Evolutionary conservation across 805 yeast species (phyloP), one percentile per base, ranked within the genome.

Genomic region (Candida insectorum): DNA sequence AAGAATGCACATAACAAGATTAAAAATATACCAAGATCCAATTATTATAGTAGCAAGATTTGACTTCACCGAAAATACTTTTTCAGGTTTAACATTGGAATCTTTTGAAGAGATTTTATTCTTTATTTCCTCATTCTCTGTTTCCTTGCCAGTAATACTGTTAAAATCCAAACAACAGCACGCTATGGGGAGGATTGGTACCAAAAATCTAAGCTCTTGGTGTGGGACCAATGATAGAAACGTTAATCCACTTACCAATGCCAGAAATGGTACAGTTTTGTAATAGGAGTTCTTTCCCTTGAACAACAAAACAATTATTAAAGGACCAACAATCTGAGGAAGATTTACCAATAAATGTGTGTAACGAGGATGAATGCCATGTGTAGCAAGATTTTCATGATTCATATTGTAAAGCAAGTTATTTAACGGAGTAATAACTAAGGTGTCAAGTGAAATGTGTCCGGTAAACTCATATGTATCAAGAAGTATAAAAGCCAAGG

Each of bases 151-250:
- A 6, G 30, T 11, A 4, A 37, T 24, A 25, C 22, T 29, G 20
- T 35, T 62, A 38, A 77, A 60, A 41, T 71, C 77, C 34, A 77
- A 62, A 36, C 85, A 74, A 11, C 79, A 68, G 39, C 80, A 73
- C 6, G 77, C 51, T 8, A 89, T 59, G 0, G 98, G 97, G 2
- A 84, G 62, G 14, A 82, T 51, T 0, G 98, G 97, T 0, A 79
- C 52, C 27, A 94, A 58, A 52, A 93, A 93, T 33, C 99, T 65
- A n/a, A 87, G 66, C 52, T 93, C 99, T 56, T 93, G 99, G 55
- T 93, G 99, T 11, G 94, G 95, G 15, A 87, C 70, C 0, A 77
- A 2, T 0, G 97, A 86, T 17, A 93, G 62, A 3, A 76, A 34
- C 0, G 65, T 4, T 1, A 85, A 17, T 0, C 88, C 94, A 4